Conservation (phyloP, 345 rosid genomes). For the Salix viminalis region DNA sequence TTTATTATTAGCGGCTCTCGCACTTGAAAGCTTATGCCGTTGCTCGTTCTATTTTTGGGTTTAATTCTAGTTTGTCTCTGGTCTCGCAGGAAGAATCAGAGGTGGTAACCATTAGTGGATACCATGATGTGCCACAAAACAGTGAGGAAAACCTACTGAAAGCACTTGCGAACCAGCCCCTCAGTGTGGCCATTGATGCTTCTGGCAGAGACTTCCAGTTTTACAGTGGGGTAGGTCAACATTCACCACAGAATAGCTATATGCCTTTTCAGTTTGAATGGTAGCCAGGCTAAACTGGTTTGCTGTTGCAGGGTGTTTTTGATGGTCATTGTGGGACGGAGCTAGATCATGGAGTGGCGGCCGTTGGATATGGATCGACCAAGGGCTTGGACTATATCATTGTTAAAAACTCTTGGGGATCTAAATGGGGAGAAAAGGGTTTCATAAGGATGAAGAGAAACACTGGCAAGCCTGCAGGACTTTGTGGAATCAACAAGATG, state of each 20-base stretch:
- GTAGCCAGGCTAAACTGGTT: neutral
- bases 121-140: conserved; percentile 28
- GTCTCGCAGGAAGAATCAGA: conserved; percentile 15
- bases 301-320: conserved; percentile 21
- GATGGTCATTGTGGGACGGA: conserved; percentile 28
- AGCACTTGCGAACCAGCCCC: conserved; percentile 31
- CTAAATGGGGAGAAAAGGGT: conserved; percentile 32
- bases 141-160: conserved; percentile 24
- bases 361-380: conserved; percentile 28
- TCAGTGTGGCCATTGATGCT: conserved; percentile 33
- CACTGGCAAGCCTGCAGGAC: conserved; percentile 22
- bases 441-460: conserved; percentile 29
- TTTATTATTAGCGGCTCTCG: too few species aligned
- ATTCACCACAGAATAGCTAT: too few species aligned
- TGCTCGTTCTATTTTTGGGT: neutral
- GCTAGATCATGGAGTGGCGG: conserved; percentile 30
- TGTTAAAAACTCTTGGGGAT: conserved; percentile 32
- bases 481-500: conserved; percentile 31
- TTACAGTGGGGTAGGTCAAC: conserved; percentile 26
- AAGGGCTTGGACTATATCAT: conserved; percentile 23
- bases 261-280: neutral
- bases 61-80: neutral
- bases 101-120: conserved; percentile 23
- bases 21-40: too few species aligned
- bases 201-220: conserved; percentile 32